Conservation (phyloP, 1,139 yeast genomes). For the Pichia cactophila region DNA sequence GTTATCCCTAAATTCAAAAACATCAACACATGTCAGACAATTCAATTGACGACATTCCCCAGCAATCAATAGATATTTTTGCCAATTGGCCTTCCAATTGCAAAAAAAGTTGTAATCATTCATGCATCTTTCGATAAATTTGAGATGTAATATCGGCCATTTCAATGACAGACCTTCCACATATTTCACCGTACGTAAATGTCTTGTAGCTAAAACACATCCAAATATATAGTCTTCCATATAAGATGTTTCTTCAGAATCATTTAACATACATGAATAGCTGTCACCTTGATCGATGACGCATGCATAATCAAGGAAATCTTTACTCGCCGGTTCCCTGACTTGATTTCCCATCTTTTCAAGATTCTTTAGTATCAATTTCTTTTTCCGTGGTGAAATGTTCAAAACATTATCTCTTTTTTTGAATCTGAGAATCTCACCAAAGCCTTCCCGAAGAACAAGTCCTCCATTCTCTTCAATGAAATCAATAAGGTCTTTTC, state of each 20-base stretch:
- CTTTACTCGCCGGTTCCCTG: not conserved
- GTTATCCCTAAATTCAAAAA: conserved; percentile 30
- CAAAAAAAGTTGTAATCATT: conserved; percentile 21
- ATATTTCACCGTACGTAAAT: conserved; percentile 65
- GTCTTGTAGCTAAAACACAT: conserved; percentile 54
- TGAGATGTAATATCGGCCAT: conserved; percentile 74
- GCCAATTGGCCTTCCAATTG: conserved; percentile 34
- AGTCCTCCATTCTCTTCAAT: conserved; percentile 10
- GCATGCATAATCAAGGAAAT: conserved; percentile 3
- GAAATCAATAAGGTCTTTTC: conserved; percentile 4
- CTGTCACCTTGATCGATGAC: conserved; percentile 42
- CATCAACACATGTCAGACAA: conserved; percentile 35
- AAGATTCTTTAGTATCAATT: not conserved
- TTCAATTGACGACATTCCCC: conserved; percentile 43
- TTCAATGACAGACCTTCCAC: conserved; percentile 81
- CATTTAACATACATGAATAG: conserved; percentile 36
- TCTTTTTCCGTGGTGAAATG: conserved; percentile 7
- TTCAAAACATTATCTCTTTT: not conserved
- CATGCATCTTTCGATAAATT: conserved; percentile 51
- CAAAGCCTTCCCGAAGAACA: conserved; percentile 11
- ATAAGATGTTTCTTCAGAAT: conserved; percentile 10
- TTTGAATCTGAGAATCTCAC: conserved; percentile 7
- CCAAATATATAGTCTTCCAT: conserved; percentile 39
- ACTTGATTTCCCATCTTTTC: not conserved
- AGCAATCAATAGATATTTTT: conserved; percentile 58